These are phyloP conservation scores for Piper longum DNA, from an alignment of 164 flowering plant genomes.

Conservation along the genomic window DNA sequence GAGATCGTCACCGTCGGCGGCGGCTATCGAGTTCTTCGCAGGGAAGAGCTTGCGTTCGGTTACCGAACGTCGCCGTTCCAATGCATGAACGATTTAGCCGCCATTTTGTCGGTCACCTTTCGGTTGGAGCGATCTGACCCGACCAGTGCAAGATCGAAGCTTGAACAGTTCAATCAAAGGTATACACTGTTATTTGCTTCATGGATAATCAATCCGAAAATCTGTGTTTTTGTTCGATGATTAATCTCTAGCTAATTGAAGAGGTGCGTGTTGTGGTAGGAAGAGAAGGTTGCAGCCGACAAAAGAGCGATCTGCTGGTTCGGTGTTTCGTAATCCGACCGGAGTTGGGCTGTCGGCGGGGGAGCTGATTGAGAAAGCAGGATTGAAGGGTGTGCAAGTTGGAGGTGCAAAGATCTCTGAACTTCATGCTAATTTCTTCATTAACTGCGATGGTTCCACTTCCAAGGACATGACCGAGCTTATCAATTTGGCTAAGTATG, in stretches of 20 bases:
- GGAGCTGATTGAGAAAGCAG: slow-evolving; percentile 37
- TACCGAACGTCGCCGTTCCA: slow-evolving; percentile 33
- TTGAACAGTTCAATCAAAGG: slow-evolving; percentile 23
- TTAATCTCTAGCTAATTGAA: neutral
- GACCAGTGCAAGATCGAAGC: slow-evolving; percentile 14
- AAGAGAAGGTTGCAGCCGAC: slow-evolving; percentile 27
- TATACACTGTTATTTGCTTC: neutral
- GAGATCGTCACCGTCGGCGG: slow-evolving; percentile 31
- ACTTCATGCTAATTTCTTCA: slow-evolving; percentile 34
- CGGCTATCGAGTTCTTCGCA: slow-evolving; percentile 8
- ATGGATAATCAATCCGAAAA: too few relatives aligned
- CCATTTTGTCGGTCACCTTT: slow-evolving; percentile 36
- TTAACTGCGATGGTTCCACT: slow-evolving; percentile 26
- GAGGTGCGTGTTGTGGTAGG: slow-evolving; percentile 8
- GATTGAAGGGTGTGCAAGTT: slow-evolving; percentile 28
- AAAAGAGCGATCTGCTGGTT: slow-evolving; percentile 27
- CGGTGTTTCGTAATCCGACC: slow-evolving; percentile 33
- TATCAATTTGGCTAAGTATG: slow-evolving; percentile 22
- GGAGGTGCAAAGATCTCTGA: slow-evolving; percentile 39
- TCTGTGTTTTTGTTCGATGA: too few relatives aligned
- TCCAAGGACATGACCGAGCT: slow-evolving; percentile 37
- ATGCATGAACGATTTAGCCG: slow-evolving; percentile 31
- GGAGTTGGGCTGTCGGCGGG: slow-evolving; percentile 19
- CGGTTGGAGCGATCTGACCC: slow-evolving; percentile 16
- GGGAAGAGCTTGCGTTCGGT: slow-evolving; percentile 27